These are phyloP conservation scores for Amaranthus palmeri DNA, from an alignment of 148 eudicot species.

Conservation along the genomic window DNA sequence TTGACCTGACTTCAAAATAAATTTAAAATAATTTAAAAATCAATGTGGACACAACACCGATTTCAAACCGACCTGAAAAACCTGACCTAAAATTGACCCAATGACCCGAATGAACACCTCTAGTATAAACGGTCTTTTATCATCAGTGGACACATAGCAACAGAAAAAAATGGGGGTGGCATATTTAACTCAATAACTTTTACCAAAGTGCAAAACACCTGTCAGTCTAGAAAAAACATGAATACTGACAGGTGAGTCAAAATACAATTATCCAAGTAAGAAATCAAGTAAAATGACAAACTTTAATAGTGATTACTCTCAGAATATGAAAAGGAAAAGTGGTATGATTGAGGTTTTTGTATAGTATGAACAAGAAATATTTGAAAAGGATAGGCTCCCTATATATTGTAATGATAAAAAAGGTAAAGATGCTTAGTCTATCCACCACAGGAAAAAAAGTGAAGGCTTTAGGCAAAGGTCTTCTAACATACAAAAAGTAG, in stretches of 20 bases:
- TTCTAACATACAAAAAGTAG: conserved; percentile 19
- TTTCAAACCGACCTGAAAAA: no score
- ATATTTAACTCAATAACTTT: conserved; percentile 10
- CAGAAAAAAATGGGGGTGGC: conserved; percentile 5
- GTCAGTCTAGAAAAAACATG: not conserved
- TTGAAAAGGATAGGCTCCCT: conserved; percentile 5
- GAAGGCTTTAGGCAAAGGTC: conserved; percentile 23
- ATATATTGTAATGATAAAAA: not conserved
- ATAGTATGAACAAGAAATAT: not conserved
- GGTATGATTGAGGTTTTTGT: conserved; percentile 5
- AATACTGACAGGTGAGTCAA: conserved; percentile 19
- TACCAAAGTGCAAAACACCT: conserved; percentile 21
- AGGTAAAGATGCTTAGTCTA: conserved; percentile 12
- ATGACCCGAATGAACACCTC: no score
- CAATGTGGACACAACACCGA: no score
- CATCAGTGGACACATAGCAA: conserved; percentile 6
- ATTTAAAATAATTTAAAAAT: no score
- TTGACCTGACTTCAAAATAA: no score
- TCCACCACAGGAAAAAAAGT: conserved; percentile 23
- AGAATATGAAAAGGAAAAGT: conserved; percentile 15
- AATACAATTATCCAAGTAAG: conserved; percentile 13
- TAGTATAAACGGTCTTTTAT: not conserved
- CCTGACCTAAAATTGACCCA: no score
- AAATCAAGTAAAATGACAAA: conserved; percentile 18
- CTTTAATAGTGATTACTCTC: conserved; percentile 10